Conservation (phyloP, 257 asterid species). For the Rehmannia glutinosa region DNA sequence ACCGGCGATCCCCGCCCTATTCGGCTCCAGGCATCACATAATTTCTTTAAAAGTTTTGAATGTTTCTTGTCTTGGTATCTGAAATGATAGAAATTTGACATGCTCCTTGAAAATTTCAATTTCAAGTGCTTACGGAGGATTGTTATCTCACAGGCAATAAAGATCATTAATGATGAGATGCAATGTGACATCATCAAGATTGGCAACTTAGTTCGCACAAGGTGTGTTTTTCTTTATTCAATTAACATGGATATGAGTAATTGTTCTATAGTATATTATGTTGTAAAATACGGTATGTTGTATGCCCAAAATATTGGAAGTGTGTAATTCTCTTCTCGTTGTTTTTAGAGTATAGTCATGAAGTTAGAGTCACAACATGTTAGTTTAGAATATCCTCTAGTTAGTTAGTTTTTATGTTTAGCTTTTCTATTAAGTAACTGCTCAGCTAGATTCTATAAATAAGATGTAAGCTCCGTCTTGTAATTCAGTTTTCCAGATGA, state of each 20-base stretch:
- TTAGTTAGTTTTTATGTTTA: no score
- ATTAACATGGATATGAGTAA: neutral
- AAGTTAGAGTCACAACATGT: no score
- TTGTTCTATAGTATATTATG: neutral
- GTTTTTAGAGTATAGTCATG: no score
- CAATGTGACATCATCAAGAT: conserved; percentile 74
- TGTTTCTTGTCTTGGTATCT: neutral
- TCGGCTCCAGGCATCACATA: no score
- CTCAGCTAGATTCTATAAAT: no score
- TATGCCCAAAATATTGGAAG: neutral
- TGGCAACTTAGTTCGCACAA: conserved; percentile 65
- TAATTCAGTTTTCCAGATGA: no score
- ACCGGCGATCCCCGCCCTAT: no score
- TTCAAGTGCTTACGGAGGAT: neutral
- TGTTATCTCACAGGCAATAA: conserved; percentile 51
- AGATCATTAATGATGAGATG: conserved; percentile 78
- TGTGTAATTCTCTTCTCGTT: no score
- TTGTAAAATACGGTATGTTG: neutral
- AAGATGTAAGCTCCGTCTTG: no score
- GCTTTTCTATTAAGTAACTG: no score
- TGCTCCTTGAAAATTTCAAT: neutral
- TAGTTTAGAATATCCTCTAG: no score
- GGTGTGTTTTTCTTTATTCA: conserved; percentile 33
- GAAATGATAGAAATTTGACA: neutral
- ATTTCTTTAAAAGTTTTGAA: neutral